Base-by-base conservation (phyloP, 1,284 basidiomycete species). In the Lentinula novae-zelandiae region DNA sequence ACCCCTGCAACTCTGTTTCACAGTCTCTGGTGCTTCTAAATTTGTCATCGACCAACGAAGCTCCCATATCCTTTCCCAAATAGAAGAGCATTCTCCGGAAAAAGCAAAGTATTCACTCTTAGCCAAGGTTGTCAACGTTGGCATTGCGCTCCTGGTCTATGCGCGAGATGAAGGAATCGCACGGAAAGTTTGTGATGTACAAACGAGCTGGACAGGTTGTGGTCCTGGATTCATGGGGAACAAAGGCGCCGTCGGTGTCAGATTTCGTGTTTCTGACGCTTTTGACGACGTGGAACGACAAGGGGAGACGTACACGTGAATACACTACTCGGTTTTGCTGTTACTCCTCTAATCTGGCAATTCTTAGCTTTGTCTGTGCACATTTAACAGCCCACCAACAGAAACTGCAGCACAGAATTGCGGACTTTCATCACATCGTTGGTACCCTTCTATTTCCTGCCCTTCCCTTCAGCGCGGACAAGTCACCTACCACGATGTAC, bases 221-320 rank as follows among this genome's bases (percentile, higher is more conserved):
- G 91, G 92, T 1, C 88, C 87, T 15, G 22, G 72, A 17, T 91
- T 82, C 65, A 92, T 98, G 91, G 94, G 94, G 10, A 98, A 98
- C 77, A 99, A 99, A 75, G 95, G 94, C 31, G 96, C 93, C 0
- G 95, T 97, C 2, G 96, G 92, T 15, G 82, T 95, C 40, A 82
- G 96, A 52, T 88, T 98, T 71, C 86, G 90, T 48, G 78, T 96
- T 27, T 74, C 80, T 31, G 78, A 75, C 13, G 40, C 2, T 15
- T 13, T 8, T 15, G 40, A 44, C 44, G 17, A 46, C 20, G 44
- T 20, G 0, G 9, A 75, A 78, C 33, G 79, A 83, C 67, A 78
- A 58, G 91, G 92, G 39, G 89, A 96, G 71, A 83, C 82, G 1
- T 90, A 87, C 75, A 95, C 93, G 92, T 94, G 75, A 73, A 90